Evolutionary conservation across 305 asterid genomes (phyloP), one percentile per base, ranked within the genome.

Genomic region (Petunia hybrid): DNA sequence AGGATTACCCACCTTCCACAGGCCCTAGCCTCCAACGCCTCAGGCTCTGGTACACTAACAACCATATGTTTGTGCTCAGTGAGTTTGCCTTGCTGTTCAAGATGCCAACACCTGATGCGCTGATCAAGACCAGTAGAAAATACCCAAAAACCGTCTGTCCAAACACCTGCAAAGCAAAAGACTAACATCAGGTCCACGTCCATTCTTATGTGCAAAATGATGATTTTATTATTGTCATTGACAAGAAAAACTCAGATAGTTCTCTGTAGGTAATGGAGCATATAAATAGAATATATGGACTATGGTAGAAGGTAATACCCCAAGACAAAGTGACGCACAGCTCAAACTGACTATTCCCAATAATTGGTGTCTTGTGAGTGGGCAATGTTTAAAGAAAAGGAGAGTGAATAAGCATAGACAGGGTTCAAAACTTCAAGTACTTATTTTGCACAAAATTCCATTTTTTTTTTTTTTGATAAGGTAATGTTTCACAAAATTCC

Each of bases 91-190:
- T 40, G 71, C 80, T 53, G 70, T 71, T 85, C 80, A 36, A 90
- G 77, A 75, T 82, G 88, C 99, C 99, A 94, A 84, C 98, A 94
- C 82, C 98, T 87, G 68, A 95, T 80, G 6, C 98, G 97, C 87
- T 95, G 98, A 88, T 95, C 99, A 77, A 95, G 96, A 76, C 98
- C 98, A 64, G 94, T 89, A 38, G 97, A 92, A 80, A 95, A 93
- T 22, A 87, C 94, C 97, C 97, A 95, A 65, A 51, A 80, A 80
- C 99, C 97, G 42, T 92, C 97, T 71, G 98, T 94, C 99, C 98
- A 95, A 78, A 94, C 84, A 88, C 97, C 99, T 91, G 71, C 75
- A 81, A 12, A 48, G 62, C 4, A 48, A 43, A 71, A 35, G 60
- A 70, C 60, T 6, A 71, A 48, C 45, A 48, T 48, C 62, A 71